Conservation (phyloP, 2,329 filamentous ascomycete genomes). For the Dactylella cylindrospora region DNA sequence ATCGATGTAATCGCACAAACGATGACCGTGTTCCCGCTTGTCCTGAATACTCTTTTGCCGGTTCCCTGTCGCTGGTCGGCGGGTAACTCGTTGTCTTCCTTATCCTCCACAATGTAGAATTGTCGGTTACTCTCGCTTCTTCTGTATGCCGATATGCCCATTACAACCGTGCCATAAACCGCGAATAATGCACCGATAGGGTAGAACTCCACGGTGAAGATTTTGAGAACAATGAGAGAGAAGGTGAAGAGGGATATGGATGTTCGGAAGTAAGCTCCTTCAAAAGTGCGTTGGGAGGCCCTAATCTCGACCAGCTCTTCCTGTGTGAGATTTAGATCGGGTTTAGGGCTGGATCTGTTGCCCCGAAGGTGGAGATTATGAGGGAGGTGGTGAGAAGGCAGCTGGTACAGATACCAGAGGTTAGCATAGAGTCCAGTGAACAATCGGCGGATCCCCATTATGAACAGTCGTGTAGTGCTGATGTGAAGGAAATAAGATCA, state of each 20-base stretch:
- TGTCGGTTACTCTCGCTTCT: conserved; percentile 90
- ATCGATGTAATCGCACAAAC: conserved; percentile 29
- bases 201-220: conserved; percentile 96
- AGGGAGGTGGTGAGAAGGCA: conserved; percentile 12
- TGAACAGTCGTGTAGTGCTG: too few species aligned
- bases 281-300: conserved; percentile 92
- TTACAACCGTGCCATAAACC: conserved; percentile 80
- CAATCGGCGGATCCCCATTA: too few species aligned
- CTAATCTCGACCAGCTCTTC: conserved; percentile 91
- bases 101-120: conserved; percentile 65
- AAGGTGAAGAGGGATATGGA: conserved; percentile 94
- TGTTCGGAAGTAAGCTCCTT: conserved; percentile 94
- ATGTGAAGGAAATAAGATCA: too few species aligned
- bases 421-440: background rate
- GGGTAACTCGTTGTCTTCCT: conserved; percentile 38
- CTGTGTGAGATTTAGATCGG: conserved; percentile 61
- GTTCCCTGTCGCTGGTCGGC: conserved; percentile 1
- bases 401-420: conserved; percentile 9
- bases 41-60: conserved; percentile 31
- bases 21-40: conserved; percentile 43
- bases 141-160: conserved; percentile 80
- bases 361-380: conserved; percentile 20
- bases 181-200: conserved; percentile 94
- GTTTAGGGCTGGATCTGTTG: background rate
- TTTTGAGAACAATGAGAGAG: conserved; percentile 88